Evolutionary conservation across 345 rosid species (phyloP).

Genomic region (Eucalyptus erythrocorys): DNA sequence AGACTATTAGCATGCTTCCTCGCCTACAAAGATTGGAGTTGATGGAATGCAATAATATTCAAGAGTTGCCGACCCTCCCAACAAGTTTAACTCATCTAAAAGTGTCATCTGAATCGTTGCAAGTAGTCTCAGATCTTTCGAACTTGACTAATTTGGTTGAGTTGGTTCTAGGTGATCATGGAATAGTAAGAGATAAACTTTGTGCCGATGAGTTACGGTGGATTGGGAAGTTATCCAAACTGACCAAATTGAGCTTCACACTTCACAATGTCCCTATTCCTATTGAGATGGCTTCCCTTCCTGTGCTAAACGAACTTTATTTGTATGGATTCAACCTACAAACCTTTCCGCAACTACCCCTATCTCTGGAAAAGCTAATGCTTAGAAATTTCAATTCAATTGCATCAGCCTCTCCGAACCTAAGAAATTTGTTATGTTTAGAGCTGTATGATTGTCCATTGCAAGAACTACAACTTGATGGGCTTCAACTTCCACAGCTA

Average conservation of each 20-base stretch:
- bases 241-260: not conserved
- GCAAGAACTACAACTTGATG: not conserved
- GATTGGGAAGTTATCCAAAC: not conserved
- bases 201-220: not conserved
- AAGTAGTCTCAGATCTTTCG: accelerated
- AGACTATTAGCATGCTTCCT: not conserved
- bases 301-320: not conserved
- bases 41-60: accelerated
- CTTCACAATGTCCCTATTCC: not conserved
- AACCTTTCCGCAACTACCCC: not conserved
- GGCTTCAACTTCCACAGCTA: not conserved
- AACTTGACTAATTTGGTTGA: not conserved
- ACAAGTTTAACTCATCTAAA: not conserved
- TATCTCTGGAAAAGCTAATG: not conserved
- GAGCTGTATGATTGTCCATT: accelerated
- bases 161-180: accelerated
- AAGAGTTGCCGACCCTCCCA: not conserved
- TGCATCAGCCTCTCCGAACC: accelerated
- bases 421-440: not conserved
- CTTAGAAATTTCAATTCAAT: not conserved
- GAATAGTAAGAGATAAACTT: accelerated
- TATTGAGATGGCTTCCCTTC: not conserved
- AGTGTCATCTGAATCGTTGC: not conserved
- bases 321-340: not conserved
- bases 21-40: not conserved